Percentiles rank a stretch among this genome's conserved stretches.
phyloP scores from a whole-genome alignment of 2,329 filamentous ascomycete species.

The Epichloe sp. region DNA sequence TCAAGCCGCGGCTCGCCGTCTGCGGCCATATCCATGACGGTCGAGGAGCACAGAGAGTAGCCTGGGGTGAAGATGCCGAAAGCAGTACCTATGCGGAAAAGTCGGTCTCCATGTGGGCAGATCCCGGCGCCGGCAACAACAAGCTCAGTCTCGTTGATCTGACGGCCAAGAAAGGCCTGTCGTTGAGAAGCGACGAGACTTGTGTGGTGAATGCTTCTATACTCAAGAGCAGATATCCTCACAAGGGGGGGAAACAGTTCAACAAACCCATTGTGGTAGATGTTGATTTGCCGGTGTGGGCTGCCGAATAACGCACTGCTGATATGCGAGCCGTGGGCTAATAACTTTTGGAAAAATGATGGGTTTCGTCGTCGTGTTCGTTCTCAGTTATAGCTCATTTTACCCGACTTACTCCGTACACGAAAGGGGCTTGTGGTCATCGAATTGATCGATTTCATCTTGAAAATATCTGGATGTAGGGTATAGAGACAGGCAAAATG shows the following conservation, averaged over 20 bases:
- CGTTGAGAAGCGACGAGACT: conserved; percentile 37
- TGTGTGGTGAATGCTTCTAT: conserved; percentile 72
- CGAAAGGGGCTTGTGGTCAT: no score
- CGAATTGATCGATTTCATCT: no score
- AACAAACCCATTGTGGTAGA: conserved; percentile 80
- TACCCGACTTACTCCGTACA: no score
- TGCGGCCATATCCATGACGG: conserved; percentile 63
- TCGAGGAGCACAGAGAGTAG: conserved; percentile 48
- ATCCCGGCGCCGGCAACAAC: conserved; percentile 39
- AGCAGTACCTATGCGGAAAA: conserved; percentile 32
- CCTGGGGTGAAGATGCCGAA: conserved; percentile 38
- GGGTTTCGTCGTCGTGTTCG: no score
- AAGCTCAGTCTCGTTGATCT: conserved; percentile 54
- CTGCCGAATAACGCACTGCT: conserved; percentile 2
- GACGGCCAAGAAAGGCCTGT: conserved; percentile 27
- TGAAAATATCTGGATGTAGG: no score
- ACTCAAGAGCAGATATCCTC: conserved; percentile 53
- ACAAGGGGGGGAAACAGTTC: conserved; percentile 46
- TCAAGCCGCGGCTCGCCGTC: conserved; percentile 50
- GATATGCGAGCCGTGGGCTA: no score
- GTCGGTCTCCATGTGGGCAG: conserved; percentile 37
- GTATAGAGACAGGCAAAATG: no score
- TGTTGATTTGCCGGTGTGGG: conserved; percentile 50
- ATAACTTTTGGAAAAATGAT: no score
- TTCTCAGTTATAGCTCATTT: no score